Evolutionary conservation across 1,284 basidiomycete genomes (phyloP).

Genomic region (Fomes fomentarius): DNA sequence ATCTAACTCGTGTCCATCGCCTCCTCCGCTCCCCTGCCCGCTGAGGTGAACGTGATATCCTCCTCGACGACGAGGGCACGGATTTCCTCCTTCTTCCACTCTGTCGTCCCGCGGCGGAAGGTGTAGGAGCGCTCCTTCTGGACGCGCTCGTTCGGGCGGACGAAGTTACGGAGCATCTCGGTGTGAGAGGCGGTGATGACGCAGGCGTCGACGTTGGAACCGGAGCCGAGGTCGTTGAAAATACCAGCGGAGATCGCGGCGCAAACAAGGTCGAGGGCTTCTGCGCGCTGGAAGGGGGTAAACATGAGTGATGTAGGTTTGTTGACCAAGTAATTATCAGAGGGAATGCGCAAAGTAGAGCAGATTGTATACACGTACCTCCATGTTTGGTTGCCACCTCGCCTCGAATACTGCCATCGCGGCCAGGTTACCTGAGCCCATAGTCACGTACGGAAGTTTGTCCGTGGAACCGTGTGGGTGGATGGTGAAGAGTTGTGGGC

Average conservation of each 20-base stretch:
- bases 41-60: constrained; percentile 54
- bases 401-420: constrained; percentile 99
- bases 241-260: constrained; percentile 94
- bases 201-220: constrained; percentile 97
- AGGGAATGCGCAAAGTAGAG: too few relatives aligned
- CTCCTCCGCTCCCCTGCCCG: constrained; percentile 41
- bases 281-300: constrained; percentile 64
- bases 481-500: constrained; percentile 95
- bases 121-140: constrained; percentile 85
- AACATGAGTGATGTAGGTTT: too few relatives aligned
- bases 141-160: constrained; percentile 89
- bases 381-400: constrained; percentile 84
- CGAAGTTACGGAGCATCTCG: constrained; percentile 89
- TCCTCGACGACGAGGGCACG: constrained; percentile 75
- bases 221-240: constrained; percentile 98
- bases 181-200: constrained; percentile 86
- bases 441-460: constrained; percentile 98
- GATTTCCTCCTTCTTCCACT: constrained; percentile 82
- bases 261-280: constrained; percentile 85
- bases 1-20: constrained; percentile 67
- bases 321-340: too few relatives aligned
- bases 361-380: too few relatives aligned
- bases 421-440: constrained; percentile 95
- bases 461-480: constrained; percentile 98
- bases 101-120: constrained; percentile 88